Base-by-base conservation (phyloP, 495 filamentous ascomycete species). In the Sabuloglossum arenarium region DNA sequence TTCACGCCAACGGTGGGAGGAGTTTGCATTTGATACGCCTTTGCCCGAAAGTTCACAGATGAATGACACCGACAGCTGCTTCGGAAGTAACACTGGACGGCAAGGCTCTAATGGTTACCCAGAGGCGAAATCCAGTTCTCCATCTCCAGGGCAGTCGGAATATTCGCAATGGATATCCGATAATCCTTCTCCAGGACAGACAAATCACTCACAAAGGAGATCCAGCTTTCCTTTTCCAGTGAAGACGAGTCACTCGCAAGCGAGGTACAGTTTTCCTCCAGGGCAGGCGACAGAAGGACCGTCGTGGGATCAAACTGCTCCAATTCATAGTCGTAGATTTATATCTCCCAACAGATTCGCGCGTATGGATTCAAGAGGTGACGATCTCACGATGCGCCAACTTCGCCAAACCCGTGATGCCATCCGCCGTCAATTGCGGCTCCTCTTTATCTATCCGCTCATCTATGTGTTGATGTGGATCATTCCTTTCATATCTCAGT, bases 391-490 rank as follows among this genome's bases (percentile, higher is more conserved):
- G 11, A 27, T 51, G 28, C 47, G 31, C 0, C 30, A 45, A 39
- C 53, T 55, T 21, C 53, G 53, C 8, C 12, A 55, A 6, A 72
- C 68, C 24, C 71, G 79, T 43, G 68, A 73, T 39, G 73, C 72
- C 50, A 81, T 84, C 58, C 74, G 73, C 32, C 75, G 79, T 5
- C 84, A 87, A 60, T 69, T 87, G 11, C 74, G 80, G 46, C 71
- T 81, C 29, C 67, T 87, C 2, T 84, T 87, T 62, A 76, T 81
- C 49, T 87, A 88, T 65, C 84, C 84, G 6, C 61, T 79, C 14
- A 70, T 80, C 52, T 87, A 87, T 68, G 70, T 81, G n/a, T 60
- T 79, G 27, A 75, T 84, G 66, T 88, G 84, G 84, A 63, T 82
- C 34, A 65, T 79, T n/a, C 82, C 84, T 12, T 84, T 87, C 62